Conservation (phyloP, 2,329 filamentous ascomycete species). For the Monilinia fructicola region DNA sequence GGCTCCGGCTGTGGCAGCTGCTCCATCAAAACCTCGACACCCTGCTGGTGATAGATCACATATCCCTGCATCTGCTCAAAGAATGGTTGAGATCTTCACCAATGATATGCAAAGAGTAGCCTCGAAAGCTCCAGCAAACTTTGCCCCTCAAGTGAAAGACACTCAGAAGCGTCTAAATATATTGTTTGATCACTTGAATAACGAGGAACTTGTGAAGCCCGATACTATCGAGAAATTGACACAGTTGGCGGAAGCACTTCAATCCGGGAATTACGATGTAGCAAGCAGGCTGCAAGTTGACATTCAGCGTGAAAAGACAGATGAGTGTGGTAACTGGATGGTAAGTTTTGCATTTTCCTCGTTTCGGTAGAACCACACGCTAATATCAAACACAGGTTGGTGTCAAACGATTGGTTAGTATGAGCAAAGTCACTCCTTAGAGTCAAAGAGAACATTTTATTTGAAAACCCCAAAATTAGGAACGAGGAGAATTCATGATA, state of each 20-base stretch:
- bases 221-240: conserved; percentile 70
- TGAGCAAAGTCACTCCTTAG: conserved; percentile 71
- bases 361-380: conserved; percentile 29
- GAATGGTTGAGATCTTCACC: conserved; percentile 76
- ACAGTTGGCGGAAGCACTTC: conserved; percentile 64
- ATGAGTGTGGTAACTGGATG: conserved; percentile 86
- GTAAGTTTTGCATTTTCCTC: conserved; percentile 52
- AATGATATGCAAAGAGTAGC: conserved; percentile 89
- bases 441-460: not conserved
- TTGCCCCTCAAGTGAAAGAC: conserved; percentile 86
- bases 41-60: conserved; percentile 87
- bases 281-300: conserved; percentile 71
- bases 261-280: conserved; percentile 65
- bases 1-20: conserved; percentile 34
- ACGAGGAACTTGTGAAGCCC: conserved; percentile 81
- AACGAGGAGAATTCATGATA: not conserved
- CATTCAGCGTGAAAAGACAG: conserved; percentile 72
- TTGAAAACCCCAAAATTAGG: not conserved
- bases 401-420: conserved; percentile 73
- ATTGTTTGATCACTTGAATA: conserved; percentile 97
- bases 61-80: conserved; percentile 74
- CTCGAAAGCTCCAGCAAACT: conserved; percentile 78
- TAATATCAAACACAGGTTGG: conserved; percentile 61
- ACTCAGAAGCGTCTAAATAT: conserved; percentile 90
- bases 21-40: conserved; percentile 62